These are phyloP conservation scores for Wickerhamiella infanticola DNA, from an alignment of 1,139 yeast species.

Conservation along the genomic window DNA sequence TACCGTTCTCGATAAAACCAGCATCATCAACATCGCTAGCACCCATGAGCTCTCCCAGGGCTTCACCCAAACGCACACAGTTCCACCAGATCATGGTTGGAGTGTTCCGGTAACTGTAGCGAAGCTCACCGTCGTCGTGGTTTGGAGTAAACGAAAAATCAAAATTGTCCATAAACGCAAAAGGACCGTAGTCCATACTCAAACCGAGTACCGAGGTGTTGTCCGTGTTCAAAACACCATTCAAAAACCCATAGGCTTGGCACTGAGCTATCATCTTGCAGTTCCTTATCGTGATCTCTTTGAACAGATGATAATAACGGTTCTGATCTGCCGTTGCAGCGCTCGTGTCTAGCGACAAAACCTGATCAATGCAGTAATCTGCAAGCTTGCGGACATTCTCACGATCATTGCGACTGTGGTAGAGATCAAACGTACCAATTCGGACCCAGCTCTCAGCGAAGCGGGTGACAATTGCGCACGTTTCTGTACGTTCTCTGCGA, in stretches of 20 bases:
- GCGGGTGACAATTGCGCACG: slow-evolving; percentile 73
- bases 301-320: slow-evolving; percentile 54
- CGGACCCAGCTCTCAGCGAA: slow-evolving; percentile 82
- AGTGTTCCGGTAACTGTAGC: slow-evolving; percentile 69
- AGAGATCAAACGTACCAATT: slow-evolving; percentile 78
- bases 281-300: slow-evolving; percentile 54
- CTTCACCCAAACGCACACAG: slow-evolving; percentile 70
- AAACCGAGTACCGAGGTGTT: slow-evolving; percentile 79
- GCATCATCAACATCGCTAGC: slow-evolving; percentile 36
- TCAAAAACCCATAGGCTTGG: slow-evolving; percentile 84
- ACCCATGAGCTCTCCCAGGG: slow-evolving; percentile 67
- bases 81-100: slow-evolving; percentile 94
- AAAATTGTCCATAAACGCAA: slow-evolving; percentile 73
- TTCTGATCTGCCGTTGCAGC: slow-evolving; percentile 16
- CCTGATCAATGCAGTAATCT: slow-evolving; percentile 56
- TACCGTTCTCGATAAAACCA: slow-evolving; percentile 20
- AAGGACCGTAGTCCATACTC: slow-evolving; percentile 90
- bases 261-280: slow-evolving; percentile 70
- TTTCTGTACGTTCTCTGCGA: slow-evolving; percentile 48
- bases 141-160: slow-evolving; percentile 77
- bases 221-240: slow-evolving; percentile 91
- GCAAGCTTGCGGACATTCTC: slow-evolving; percentile 45
- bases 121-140: slow-evolving; percentile 57
- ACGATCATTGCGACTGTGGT: slow-evolving; percentile 59
- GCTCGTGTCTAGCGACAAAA: slow-evolving; percentile 32